Percentiles rank a stretch among this genome's conserved stretches.
Conservation (phyloP, 1,139 yeast genomes). For the Cylindricascospora bacillispora region DNA sequence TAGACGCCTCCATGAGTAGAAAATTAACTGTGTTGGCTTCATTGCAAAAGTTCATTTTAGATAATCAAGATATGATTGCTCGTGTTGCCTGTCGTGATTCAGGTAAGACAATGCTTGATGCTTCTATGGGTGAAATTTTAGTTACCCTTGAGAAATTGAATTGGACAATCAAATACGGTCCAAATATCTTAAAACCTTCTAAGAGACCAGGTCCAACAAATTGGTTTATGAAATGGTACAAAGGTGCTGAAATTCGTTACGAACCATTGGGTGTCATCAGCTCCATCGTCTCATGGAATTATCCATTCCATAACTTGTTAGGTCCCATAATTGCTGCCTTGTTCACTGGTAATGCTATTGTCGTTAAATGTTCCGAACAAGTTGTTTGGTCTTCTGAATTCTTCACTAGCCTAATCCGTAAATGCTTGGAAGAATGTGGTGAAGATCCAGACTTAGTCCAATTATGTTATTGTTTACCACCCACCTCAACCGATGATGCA, state of each 20-base stretch:
- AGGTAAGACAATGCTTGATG: conserved; percentile 91
- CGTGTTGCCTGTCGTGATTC: conserved; percentile 91
- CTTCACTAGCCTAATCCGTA: conserved; percentile 56
- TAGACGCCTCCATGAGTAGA: conserved; percentile 42
- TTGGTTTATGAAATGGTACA: conserved; percentile 58
- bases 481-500: conserved; percentile 71
- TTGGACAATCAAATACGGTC: conserved; percentile 84
- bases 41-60: conserved; percentile 54
- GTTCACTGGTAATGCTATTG: conserved; percentile 82
- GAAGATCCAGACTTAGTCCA: conserved; percentile 76
- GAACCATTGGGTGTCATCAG: conserved; percentile 87
- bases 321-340: conserved; percentile 86
- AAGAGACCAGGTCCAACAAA: conserved; percentile 80
- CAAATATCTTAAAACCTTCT: conserved; percentile 53
- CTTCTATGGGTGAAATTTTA: conserved; percentile 89
- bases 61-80: conserved; percentile 78
- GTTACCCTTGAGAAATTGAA: conserved; percentile 85
- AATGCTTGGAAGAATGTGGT: conserved; percentile 60
- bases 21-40: conserved; percentile 63
- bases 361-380: conserved; percentile 88
- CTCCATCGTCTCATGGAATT: conserved; percentile 92
- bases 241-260: conserved; percentile 83
- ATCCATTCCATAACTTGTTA: conserved; percentile 84
- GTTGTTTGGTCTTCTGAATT: conserved; percentile 89
- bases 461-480: conserved; percentile 40